Base-by-base conservation (phyloP, 345 rosid genomes). In the Moricandia arvensis region DNA sequence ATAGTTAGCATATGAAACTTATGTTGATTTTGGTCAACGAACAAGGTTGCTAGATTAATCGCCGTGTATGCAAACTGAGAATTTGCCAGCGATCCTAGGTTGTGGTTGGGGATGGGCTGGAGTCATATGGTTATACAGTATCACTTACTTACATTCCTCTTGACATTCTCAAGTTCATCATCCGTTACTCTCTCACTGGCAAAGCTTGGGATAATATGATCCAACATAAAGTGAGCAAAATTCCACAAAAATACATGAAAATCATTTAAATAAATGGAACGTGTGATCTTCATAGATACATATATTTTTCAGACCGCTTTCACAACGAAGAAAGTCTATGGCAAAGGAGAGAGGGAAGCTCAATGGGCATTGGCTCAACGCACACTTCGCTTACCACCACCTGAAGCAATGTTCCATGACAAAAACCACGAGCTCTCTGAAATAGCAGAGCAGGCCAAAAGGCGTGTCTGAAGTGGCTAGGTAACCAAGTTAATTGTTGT, bases 381-480 rank as follows among this genome's bases (percentile, higher is more conserved):
- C 53, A 47, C 53, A 47, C 53, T 47, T n/a, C 53, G 53, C 53
- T n/a, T 47, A 47, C 53, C 53, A 47, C 53, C 53, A 47, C 17
- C 53, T 47, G 53, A 47, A n/a, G 53, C 53, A 47, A 47, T 47
- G 53, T 47, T 47, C 53, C 53, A 47, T n/a, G 53, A 47, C 18
- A 47, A 47, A n/a, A 47, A 47, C 53, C 17, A 47, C n/a, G 53
- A 47, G 53, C 53, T 47, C 53, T 47, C 53, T 47, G 53, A 47
- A 47, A 47, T 47, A 47, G 53, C 53, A 45, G 53, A 45, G 53
- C 53, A 45, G 53, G 53, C 53, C 2, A 45, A 45, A 16, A 45
- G 53, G 53, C 53, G 53, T 45, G 53, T n/a, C 53, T 16, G 93
- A 91, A 66, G 86, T 88, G 29, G 93, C 93, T 29, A 91, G 91